Evolutionary conservation across 148 eudicot species (phyloP), one percentile per base, ranked within the genome.

Genomic region (Camellia sinensis): DNA sequence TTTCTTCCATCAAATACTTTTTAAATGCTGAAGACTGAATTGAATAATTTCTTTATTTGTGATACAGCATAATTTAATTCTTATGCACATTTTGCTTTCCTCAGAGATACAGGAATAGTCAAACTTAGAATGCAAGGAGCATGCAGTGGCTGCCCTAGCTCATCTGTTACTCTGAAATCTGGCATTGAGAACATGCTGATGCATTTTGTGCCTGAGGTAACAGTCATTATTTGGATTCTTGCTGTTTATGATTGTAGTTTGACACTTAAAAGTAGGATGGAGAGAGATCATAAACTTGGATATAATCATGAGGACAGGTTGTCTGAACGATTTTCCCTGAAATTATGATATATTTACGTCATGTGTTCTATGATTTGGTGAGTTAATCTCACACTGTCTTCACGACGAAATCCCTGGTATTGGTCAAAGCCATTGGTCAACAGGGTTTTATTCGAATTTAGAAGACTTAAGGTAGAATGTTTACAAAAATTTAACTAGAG

Each of bases 131-230:
- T 95, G 99, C 99, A 95, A 85, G 99, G 99, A 83, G 97, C 99
- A 43, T 95, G 99, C 81, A 95, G 97, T 85, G 97, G 99, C 45
- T 95, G 99, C 84, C 99, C 99, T 54, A 95, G 99, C 86, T 95
- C 99, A 78, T 91, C 99, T 29, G 99, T 95, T 50, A 95, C 99
- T 59, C 86, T 95, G 82, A 95, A 95, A 83, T 93, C 97, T 73
- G 99, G 99, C 84, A 95, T 95, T 67, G 99, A 95, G 89, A 95
- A 95, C 78, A 95, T 95, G 99, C 79, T 95, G 74, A 95, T 95
- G 99, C 99, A 95, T 85, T 95, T 93, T 84, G 97, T 95, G 44
- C 94, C 99, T 45, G 99, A 93, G 97, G 97, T 92, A 79, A 86
- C 15, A 17, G 3, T 14, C 19, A 43, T 67, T 22, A 19, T 59